Percentiles rank a stretch among this genome's conserved stretches.
Conservation (phyloP, 2,329 filamentous ascomycete genomes). For the Ceratocystis albifundus region DNA sequence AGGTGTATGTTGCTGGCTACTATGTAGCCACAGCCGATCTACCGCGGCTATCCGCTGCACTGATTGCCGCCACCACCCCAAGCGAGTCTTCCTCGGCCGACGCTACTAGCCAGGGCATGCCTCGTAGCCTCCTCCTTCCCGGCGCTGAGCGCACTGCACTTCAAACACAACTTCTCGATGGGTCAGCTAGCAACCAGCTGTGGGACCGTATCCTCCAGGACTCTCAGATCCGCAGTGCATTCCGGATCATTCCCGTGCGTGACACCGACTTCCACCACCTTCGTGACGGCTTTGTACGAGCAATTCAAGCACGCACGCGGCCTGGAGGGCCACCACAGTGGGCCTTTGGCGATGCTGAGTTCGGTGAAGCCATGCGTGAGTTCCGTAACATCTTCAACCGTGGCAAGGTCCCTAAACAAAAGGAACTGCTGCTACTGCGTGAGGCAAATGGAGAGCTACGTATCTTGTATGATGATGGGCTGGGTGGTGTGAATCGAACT, state of each 20-base stretch:
- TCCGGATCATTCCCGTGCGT: slow-evolving; percentile 78
- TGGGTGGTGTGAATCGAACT: slow-evolving; percentile 36
- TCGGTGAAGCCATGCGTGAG: slow-evolving; percentile 60
- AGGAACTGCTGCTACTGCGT: slow-evolving; percentile 62
- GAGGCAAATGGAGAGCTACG: slow-evolving; percentile 54
- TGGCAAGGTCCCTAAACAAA: slow-evolving; percentile 67
- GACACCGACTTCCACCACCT: slow-evolving; percentile 92
- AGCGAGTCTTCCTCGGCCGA: slow-evolving; percentile 38
- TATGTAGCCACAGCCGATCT: slow-evolving; percentile 82
- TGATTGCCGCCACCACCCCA: slow-evolving; percentile 65
- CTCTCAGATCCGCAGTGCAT: slow-evolving; percentile 58
- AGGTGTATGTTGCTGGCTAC: slow-evolving; percentile 89
- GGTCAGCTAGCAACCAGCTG: slow-evolving; percentile 54
- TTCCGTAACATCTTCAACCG: slow-evolving; percentile 78
- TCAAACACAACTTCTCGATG: slow-evolving; percentile 56
- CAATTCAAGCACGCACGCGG: slow-evolving; percentile 62
- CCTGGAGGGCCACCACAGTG: slow-evolving; percentile 35
- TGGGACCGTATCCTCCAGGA: slow-evolving; percentile 62
- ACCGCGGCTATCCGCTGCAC: slow-evolving; percentile 61
- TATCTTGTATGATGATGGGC: slow-evolving; percentile 52
- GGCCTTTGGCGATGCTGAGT: slow-evolving; percentile 56
- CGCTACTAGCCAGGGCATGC: neutral
- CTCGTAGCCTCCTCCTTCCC: slow-evolving; percentile 46
- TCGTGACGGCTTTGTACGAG: slow-evolving; percentile 79
- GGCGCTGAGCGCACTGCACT: slow-evolving; percentile 63